Evolutionary conservation across 495 filamentous ascomycete genomes (phyloP).

Genomic region (Penicillium silybi): DNA sequence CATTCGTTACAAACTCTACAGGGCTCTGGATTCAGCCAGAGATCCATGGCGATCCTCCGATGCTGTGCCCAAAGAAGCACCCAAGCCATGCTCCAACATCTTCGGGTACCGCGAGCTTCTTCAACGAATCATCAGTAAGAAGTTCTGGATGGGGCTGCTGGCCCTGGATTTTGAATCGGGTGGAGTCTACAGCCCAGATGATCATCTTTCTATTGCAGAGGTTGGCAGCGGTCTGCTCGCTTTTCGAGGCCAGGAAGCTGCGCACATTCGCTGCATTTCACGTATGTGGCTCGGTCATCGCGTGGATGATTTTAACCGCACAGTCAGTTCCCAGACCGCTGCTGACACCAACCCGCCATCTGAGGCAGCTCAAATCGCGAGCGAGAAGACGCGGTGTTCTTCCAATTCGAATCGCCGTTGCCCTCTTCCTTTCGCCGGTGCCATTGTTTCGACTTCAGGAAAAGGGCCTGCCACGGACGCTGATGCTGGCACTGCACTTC

Average conservation of each 20-base stretch:
- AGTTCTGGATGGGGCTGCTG: slow-evolving; percentile 29
- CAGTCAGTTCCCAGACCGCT: not conserved
- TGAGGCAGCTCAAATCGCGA: not conserved
- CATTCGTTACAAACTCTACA: slow-evolving; percentile 27
- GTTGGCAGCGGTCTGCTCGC: slow-evolving; percentile 9
- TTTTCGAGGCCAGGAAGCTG: slow-evolving; percentile 11
- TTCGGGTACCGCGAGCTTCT: slow-evolving; percentile 6
- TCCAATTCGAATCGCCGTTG: not conserved
- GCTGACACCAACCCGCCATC: not conserved
- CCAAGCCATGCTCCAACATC: not conserved
- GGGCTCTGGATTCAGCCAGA: not conserved
- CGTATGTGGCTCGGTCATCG: not conserved
- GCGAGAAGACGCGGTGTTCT: not conserved
- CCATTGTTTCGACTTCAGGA: too few species aligned
- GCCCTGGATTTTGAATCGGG: not conserved
- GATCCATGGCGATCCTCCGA: slow-evolving; percentile 12
- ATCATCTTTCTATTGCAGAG: slow-evolving; percentile 9
- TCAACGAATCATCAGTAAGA: slow-evolving; percentile 31
- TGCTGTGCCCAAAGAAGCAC: slow-evolving; percentile 4
- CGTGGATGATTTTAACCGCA: slow-evolving; percentile 1
- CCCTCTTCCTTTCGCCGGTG: not conserved
- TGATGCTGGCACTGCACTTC: not conserved
- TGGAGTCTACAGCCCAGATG: not conserved
- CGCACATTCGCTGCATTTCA: slow-evolving; percentile 1
- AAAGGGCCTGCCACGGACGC: too few species aligned